Evolutionary conservation across 1,284 basidiomycete species (phyloP).

Genomic region (Leccinum ponderosum): DNA sequence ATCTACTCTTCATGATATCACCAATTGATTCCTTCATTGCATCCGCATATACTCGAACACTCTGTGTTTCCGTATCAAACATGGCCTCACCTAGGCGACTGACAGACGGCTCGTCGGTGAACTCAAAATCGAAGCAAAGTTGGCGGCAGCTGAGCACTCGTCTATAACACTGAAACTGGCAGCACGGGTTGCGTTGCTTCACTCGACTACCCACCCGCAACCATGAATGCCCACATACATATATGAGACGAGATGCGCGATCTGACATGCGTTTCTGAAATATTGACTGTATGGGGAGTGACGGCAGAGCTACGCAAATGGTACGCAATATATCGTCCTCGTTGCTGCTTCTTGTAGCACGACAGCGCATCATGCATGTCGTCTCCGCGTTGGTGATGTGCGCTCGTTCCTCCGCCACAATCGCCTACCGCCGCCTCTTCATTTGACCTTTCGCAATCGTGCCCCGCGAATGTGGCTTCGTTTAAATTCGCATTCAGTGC

Average conservation of each 20-base stretch:
- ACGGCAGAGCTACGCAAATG: constrained; percentile 12
- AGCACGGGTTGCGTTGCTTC: neutral
- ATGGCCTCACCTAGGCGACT: constrained; percentile 12
- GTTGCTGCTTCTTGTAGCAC: constrained; percentile 32
- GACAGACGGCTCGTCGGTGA: constrained; percentile 25
- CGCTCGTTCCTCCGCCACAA: neutral
- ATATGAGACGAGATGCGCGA: no score
- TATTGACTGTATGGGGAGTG: constrained; percentile 32
- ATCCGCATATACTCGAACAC: no score
- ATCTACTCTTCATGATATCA: no score
- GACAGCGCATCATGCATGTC: constrained; percentile 21
- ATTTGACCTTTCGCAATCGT: neutral
- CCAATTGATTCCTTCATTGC: no score
- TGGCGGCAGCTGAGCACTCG: constrained; percentile 2
- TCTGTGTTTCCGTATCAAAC: no score
- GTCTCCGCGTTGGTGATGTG: neutral
- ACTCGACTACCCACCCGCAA: neutral
- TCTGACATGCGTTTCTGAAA: constrained; percentile 28
- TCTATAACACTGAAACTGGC: neutral
- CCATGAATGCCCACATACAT: neutral
- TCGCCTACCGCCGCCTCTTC: neutral
- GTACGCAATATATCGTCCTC: constrained; percentile 9
- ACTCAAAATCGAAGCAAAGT: constrained; percentile 22
- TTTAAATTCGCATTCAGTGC: neutral
- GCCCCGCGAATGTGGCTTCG: neutral